Evolutionary conservation across 1,139 yeast genomes (phyloP).

Genomic region (Pichia sp.): DNA sequence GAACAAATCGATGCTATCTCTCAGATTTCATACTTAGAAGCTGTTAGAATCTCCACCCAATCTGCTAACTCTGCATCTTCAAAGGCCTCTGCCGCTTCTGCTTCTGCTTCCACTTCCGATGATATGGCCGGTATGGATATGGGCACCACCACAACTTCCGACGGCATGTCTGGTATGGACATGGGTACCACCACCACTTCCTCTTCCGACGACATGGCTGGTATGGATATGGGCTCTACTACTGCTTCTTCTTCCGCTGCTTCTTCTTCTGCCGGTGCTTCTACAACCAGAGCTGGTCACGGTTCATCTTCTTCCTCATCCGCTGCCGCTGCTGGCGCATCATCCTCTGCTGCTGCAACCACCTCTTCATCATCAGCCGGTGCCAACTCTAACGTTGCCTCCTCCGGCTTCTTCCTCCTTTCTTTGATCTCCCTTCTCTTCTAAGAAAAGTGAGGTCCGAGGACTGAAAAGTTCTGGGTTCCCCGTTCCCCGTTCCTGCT

Average conservation of each 20-base stretch:
- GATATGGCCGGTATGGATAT: slow-evolving; percentile 13
- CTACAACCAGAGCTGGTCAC: neutral
- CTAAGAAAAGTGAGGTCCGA: neutral
- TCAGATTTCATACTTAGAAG: slow-evolving; percentile 14
- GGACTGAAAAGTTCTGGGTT: too few relatives aligned
- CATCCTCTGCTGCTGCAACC: neutral
- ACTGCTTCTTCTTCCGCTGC: neutral
- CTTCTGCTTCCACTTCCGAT: neutral
- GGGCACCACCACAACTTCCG: slow-evolving; percentile 11
- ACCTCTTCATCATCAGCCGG: slow-evolving; percentile 1
- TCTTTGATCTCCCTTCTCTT: neutral
- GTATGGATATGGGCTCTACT: slow-evolving; percentile 13
- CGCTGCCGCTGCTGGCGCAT: too few relatives aligned
- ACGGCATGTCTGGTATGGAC: neutral
- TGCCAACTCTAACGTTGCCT: neutral
- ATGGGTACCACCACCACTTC: neutral
- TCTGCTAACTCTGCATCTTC: neutral
- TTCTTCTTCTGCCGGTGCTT: neutral
- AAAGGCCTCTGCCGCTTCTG: slow-evolving; percentile 2
- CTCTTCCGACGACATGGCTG: slow-evolving; percentile 4
- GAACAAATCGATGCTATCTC: slow-evolving; percentile 15
- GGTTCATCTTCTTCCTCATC: slow-evolving; percentile 1
- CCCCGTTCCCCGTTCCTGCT: slow-evolving; percentile 1
- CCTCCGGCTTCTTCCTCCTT: neutral
- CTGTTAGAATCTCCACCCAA: slow-evolving; percentile 2